phyloP scores from a whole-genome alignment of 1,284 basidiomycete species.

The Megacollybia platyphylla region DNA sequence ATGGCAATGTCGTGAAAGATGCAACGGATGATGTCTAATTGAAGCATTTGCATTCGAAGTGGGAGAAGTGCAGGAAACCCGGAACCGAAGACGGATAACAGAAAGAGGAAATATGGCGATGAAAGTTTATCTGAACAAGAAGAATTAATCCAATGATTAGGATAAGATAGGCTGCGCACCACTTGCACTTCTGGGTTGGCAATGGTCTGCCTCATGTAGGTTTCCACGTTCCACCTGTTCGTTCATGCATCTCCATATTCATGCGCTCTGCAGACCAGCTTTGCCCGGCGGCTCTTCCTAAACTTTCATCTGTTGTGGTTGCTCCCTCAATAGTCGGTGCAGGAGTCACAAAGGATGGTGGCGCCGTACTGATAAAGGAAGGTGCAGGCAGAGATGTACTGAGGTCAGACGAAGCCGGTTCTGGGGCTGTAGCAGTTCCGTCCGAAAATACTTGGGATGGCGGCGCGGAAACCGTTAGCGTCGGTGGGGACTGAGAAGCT shows the following conservation, averaged over 20 bases:
- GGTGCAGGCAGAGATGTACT: constrained; percentile 28
- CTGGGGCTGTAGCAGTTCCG: constrained; percentile 3
- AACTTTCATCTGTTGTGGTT: constrained; percentile 25
- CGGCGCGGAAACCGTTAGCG: neutral
- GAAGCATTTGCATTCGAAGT: neutral
- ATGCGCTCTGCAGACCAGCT: constrained; percentile 22
- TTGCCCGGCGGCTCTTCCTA: constrained; percentile 13
- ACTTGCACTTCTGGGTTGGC: too few species aligned
- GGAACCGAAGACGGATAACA: neutral
- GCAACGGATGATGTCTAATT: neutral
- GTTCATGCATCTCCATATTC: constrained; percentile 25
- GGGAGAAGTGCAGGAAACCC: neutral
- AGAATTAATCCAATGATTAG: too few species aligned
- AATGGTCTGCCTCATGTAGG: constrained; percentile 12
- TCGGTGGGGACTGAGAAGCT: neutral
- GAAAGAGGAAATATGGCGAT: neutral
- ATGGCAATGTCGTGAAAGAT: neutral
- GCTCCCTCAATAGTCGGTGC: constrained; percentile 40
- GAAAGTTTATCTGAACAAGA: neutral
- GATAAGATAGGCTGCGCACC: too few species aligned
- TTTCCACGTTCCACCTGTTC: constrained; percentile 17
- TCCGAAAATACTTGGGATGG: neutral
- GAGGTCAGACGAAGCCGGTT: constrained; percentile 7
- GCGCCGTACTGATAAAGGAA: constrained; percentile 46
- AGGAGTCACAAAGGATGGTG: constrained; percentile 52